Evolutionary conservation across 805 yeast genomes (phyloP).

Genomic region (Myxozyma vanderwaltii): DNA sequence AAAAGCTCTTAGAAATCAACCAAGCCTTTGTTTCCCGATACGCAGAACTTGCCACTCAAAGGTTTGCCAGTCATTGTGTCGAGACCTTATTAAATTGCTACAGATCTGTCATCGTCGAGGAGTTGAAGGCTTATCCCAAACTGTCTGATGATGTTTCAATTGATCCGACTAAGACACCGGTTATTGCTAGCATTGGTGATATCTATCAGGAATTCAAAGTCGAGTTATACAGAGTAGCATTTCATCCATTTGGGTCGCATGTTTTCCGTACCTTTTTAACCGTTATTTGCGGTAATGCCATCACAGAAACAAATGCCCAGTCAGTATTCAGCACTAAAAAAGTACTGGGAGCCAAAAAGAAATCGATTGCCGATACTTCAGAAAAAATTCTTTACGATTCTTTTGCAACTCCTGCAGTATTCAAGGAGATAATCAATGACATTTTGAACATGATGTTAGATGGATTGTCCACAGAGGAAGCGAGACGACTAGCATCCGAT

Average conservation of each 20-base stretch:
- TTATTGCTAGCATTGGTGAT: conserved; percentile 4
- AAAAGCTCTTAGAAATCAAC: conserved; percentile 64
- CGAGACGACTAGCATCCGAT: conserved; percentile 76
- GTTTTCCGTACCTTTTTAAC: conserved; percentile 72
- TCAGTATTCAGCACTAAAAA: conserved; percentile 22
- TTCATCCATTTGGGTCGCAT: conserved; percentile 86
- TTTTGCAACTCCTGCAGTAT: conserved; percentile 18
- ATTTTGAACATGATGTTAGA: conserved; percentile 49
- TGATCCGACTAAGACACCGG: conserved; percentile 11
- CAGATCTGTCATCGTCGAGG: conserved; percentile 7
- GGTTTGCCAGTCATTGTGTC: conserved; percentile 89
- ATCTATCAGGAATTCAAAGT: conserved; percentile 57
- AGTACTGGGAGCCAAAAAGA: conserved; percentile 10
- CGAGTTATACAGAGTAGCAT: conserved; percentile 58
- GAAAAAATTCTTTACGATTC: background rate
- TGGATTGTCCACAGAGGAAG: conserved; percentile 47
- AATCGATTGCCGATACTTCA: background rate
- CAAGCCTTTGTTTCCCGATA: conserved; percentile 56
- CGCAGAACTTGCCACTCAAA: conserved; percentile 76
- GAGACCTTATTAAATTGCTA: conserved; percentile 67
- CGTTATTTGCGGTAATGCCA: conserved; percentile 75
- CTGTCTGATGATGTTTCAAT: background rate
- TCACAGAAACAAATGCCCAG: conserved; percentile 40
- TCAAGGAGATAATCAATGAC: conserved; percentile 54
- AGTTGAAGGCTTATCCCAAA: conserved; percentile 3